phyloP scores from a whole-genome alignment of 1,284 basidiomycete genomes.

The Xerocomus amazonicus region DNA sequence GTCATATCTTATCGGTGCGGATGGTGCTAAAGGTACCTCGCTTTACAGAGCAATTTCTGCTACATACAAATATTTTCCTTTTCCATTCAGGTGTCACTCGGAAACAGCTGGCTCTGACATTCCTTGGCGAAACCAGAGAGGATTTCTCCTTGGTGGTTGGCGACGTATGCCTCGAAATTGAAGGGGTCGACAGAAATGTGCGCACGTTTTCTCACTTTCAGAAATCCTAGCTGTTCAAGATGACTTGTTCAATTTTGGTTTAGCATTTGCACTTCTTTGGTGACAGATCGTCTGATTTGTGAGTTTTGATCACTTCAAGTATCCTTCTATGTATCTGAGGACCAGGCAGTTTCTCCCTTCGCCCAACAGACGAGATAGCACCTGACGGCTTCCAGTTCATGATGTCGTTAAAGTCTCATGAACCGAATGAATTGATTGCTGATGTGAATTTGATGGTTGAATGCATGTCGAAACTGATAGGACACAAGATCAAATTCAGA shows the following conservation, averaged over 20 bases:
- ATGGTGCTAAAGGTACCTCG: slow-evolving; percentile 32
- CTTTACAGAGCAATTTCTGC: background rate
- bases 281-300: slow-evolving; percentile 6
- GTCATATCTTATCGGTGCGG: slow-evolving; percentile 37
- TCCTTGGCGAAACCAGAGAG: slow-evolving; percentile 43
- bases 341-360: slow-evolving; percentile 11
- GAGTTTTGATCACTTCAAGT: background rate
- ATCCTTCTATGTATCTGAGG: too few species aligned
- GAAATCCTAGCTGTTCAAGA: background rate
- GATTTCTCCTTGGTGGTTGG: slow-evolving; percentile 37
- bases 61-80: background rate
- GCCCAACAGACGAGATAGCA: slow-evolving; percentile 18
- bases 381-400: slow-evolving; percentile 35
- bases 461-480: slow-evolving; percentile 14
- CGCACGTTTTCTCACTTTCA: slow-evolving; percentile 1
- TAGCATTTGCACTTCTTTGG: slow-evolving; percentile 36
- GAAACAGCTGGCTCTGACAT: slow-evolving; percentile 42
- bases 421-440: slow-evolving; percentile 27
- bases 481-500: slow-evolving; percentile 15
- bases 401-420: slow-evolving; percentile 27
- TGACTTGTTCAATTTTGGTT: slow-evolving; percentile 1
- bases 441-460: slow-evolving; percentile 15
- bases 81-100: slow-evolving; percentile 30
- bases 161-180: slow-evolving; percentile 36
- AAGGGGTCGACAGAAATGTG: slow-evolving; percentile 35